Evolutionary conservation across 139 green algal genomes (phyloP), one percentile per base, ranked within the genome.

Genomic region (Chlorella sp.): DNA sequence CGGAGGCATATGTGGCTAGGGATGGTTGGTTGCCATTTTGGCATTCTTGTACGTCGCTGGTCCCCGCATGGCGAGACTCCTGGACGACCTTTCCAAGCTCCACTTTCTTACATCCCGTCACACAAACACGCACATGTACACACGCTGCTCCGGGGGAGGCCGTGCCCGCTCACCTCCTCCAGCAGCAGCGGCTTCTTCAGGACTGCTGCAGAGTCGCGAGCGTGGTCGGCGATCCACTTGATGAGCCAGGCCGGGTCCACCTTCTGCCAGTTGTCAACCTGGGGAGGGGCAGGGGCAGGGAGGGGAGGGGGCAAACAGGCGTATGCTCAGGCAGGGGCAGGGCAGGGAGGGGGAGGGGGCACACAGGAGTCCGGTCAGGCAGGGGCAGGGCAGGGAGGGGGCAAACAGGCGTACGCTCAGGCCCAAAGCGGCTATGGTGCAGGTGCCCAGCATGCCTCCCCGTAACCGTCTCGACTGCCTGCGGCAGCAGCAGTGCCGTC

Each of bases 81-180:
- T n/a, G n/a, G n/a, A n/a, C n/a, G n/a, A n/a, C n/a, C n/a, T n/a
- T n/a, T n/a, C n/a, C n/a, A n/a, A n/a, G n/a, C n/a, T n/a, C n/a
- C n/a, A n/a, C n/a, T n/a, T n/a, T n/a, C n/a, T n/a, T n/a, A n/a
- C n/a, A 73, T 32, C 64, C 64, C 64, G 22, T n/a, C n/a, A n/a
- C n/a, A n/a, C n/a, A n/a, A n/a, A n/a, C n/a, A n/a, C n/a, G n/a
- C n/a, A n/a, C n/a, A n/a, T n/a, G n/a, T n/a, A n/a, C n/a, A n/a
- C n/a, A 30, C 68, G 30, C 77, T 15, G 77, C 77, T 53, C 21
- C 36, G 15, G 61, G 12, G 16, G 19, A 30, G 3, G 2, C 69
- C 37, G 69, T 30, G 28, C 30, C 15, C 9, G 22, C 96, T 93
- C 86, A 96, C 97, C 94, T 98, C 96, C 90, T 98, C 96, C 60